A percentile compares a stretch with the other conserved stretches of the same genome.
These are phyloP conservation scores for Pogostemon cablin DNA, from an alignment of 257 asterid genomes.

Conservation along the genomic window DNA sequence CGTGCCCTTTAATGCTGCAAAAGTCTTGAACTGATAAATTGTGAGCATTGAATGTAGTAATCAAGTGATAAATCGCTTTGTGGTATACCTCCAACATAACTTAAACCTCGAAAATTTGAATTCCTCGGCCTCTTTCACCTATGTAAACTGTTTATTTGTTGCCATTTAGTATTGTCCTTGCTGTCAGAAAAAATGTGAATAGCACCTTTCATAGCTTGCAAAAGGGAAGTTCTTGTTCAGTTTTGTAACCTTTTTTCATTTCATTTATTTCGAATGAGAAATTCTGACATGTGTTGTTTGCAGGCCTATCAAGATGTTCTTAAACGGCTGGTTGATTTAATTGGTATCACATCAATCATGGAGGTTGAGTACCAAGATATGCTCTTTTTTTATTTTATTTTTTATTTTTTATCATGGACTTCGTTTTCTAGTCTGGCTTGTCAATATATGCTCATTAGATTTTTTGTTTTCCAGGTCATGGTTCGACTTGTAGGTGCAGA, in stretches of 20 bases:
- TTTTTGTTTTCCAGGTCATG: slow-evolving; percentile 66
- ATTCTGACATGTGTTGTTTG: slow-evolving; percentile 22
- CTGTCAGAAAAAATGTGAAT: slow-evolving; percentile 3
- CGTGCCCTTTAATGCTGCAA: background rate
- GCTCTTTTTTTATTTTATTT: background rate
- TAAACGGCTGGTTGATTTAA: slow-evolving; percentile 88
- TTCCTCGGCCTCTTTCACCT: background rate
- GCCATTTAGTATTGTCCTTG: background rate
- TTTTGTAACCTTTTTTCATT: slow-evolving; percentile 27
- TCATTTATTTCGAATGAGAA: background rate
- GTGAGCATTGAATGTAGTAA: background rate
- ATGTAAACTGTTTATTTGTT: slow-evolving; percentile 8
- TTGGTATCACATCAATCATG: slow-evolving; percentile 97
- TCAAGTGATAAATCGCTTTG: background rate
- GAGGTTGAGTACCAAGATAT: slow-evolving; percentile 59
- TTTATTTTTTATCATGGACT: too few species aligned
- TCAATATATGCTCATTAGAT: slow-evolving; percentile 22
- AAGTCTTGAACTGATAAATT: background rate
- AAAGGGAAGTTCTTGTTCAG: background rate
- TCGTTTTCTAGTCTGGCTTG: too few species aligned
- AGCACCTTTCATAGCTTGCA: background rate
- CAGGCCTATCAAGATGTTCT: slow-evolving; percentile 89
- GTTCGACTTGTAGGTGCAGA: slow-evolving; percentile 93
- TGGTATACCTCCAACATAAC: background rate
- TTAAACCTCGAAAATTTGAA: background rate